A percentile compares a stretch with the other conserved stretches of the same genome.
phyloP scores from a whole-genome alignment of 495 filamentous ascomycete genomes.

The Penicillium lividum region DNA sequence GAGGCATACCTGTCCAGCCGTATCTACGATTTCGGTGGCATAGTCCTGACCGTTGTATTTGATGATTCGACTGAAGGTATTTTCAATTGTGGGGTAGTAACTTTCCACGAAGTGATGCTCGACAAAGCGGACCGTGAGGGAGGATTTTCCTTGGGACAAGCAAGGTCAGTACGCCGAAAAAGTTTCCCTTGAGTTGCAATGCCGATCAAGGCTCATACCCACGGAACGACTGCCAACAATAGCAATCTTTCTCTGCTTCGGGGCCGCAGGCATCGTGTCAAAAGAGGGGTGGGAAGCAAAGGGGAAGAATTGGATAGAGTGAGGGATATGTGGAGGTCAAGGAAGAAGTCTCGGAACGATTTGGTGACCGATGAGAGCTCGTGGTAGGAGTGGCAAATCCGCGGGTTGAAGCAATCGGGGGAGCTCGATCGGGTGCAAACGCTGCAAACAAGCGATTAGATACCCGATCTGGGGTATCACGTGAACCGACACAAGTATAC shows the following conservation, averaged over 20 bases:
- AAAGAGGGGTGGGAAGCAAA: background rate
- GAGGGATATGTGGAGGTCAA: background rate
- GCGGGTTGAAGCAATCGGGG: constrained; percentile 26
- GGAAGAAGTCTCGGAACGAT: background rate
- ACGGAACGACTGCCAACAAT: constrained; percentile 97
- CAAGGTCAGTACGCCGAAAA: background rate
- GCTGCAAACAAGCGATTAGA: constrained; percentile 25
- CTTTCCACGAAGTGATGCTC: constrained; percentile 98
- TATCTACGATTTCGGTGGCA: constrained; percentile 97
- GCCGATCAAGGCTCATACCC: constrained; percentile 56
- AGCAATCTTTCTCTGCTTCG: constrained; percentile 97
- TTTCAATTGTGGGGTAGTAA: constrained; percentile 99
- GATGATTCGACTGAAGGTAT: constrained; percentile 95
- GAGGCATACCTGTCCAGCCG: constrained; percentile 78
- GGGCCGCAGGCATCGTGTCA: constrained; percentile 71
- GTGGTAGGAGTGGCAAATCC: constrained; percentile 29
- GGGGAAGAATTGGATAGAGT: background rate
- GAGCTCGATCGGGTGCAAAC: constrained; percentile 26
- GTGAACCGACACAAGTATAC: background rate
- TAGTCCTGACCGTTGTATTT: constrained; percentile 89
- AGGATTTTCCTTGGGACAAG: constrained; percentile 83
- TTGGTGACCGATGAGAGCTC: constrained; percentile 4
- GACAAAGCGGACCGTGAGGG: constrained; percentile 95
- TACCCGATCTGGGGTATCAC: background rate
- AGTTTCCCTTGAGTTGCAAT: background rate